Percentiles rank a stretch among this genome's conserved stretches.
These are phyloP conservation scores for Tolypocladium endophyticum DNA, from an alignment of 2,329 filamentous ascomycete species.

Conservation along the genomic window DNA sequence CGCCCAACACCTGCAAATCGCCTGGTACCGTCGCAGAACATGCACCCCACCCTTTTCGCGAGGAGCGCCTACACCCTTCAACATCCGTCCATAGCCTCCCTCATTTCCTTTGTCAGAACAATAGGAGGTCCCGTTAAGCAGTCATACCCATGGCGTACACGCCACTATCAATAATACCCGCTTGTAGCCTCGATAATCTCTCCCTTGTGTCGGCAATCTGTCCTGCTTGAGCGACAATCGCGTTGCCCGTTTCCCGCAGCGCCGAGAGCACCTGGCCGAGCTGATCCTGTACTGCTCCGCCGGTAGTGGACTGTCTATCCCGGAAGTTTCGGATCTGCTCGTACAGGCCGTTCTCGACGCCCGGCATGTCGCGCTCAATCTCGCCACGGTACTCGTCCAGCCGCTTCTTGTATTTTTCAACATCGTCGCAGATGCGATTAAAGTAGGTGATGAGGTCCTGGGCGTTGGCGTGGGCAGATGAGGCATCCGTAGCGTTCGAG, in stretches of 20 bases:
- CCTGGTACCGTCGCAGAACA: neutral
- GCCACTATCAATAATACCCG: conserved; percentile 27
- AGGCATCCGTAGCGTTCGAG: conserved; percentile 19
- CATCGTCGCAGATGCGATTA: conserved; percentile 31
- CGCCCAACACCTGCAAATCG: neutral
- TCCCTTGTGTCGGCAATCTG: conserved; percentile 32
- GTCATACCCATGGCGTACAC: conserved; percentile 22
- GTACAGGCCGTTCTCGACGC: conserved; percentile 35
- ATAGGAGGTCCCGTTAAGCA: conserved; percentile 9
- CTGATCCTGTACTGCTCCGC: conserved; percentile 23
- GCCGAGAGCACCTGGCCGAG: conserved; percentile 26
- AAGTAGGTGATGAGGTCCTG: conserved; percentile 35
- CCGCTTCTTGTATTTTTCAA: conserved; percentile 31
- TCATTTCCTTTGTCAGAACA: too few relatives aligned
- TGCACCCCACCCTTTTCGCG: neutral
- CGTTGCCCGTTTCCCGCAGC: conserved; percentile 27
- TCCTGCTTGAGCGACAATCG: conserved; percentile 29
- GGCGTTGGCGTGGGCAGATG: conserved; percentile 25
- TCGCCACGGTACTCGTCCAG: conserved; percentile 33
- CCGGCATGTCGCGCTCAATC: conserved; percentile 36
- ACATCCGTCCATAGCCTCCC: neutral
- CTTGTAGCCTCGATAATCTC: conserved; percentile 28
- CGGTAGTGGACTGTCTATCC: conserved; percentile 18
- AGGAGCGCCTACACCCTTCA: neutral
- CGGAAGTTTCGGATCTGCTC: conserved; percentile 28